phyloP scores from a whole-genome alignment of 108 stramenopile genomes.

The Parietichytrium sp. region DNA sequence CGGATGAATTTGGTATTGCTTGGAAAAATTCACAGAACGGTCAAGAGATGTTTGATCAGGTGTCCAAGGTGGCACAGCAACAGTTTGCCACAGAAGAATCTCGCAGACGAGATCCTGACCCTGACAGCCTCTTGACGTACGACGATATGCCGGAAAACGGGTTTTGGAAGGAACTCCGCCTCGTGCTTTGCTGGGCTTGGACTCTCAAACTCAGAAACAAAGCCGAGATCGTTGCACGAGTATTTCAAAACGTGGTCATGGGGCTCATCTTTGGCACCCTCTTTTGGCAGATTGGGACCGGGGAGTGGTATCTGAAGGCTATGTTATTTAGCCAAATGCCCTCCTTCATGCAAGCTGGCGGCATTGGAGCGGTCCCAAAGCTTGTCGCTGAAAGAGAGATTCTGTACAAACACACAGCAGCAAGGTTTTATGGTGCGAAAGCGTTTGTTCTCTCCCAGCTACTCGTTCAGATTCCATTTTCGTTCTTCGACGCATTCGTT shows the following conservation, averaged over 20 bases:
- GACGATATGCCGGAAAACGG: no score
- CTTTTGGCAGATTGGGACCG: not conserved
- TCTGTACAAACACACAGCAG: constrained; percentile 79
- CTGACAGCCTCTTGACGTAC: constrained; percentile 47
- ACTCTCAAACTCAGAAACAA: not conserved
- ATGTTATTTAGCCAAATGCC: no score
- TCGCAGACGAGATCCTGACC: not conserved
- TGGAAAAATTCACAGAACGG: no score
- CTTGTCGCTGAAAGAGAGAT: no score
- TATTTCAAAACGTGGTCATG: not conserved
- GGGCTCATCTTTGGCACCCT: constrained; percentile 20
- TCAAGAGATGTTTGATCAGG: no score
- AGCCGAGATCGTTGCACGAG: not conserved
- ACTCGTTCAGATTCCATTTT: no score
- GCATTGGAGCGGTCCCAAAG: no score
- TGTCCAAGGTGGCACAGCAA: not conserved
- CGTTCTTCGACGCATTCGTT: no score
- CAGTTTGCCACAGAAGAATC: not conserved
- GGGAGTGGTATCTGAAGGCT: no score
- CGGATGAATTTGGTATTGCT: not conserved
- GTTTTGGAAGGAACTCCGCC: no score
- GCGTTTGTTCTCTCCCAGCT: not conserved
- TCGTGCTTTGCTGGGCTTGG: not conserved
- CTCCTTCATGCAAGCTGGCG: no score
- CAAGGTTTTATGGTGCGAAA: constrained; percentile 75